A percentile compares a stretch with the other conserved stretches of the same genome.
phyloP scores from a whole-genome alignment of 2,329 filamentous ascomycete species.

The Neofusicoccum sp. region DNA sequence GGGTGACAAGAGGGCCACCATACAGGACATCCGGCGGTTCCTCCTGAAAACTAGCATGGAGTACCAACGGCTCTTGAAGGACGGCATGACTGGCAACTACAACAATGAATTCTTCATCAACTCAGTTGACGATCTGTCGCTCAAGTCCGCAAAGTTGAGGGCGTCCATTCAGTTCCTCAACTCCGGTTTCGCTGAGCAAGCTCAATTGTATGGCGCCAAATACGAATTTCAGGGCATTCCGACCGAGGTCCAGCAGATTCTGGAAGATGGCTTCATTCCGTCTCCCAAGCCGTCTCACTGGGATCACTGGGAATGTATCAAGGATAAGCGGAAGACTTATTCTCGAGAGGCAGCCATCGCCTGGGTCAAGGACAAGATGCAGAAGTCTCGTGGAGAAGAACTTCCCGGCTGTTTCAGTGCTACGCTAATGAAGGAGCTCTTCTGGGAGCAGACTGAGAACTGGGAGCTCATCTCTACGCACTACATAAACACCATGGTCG shows the following conservation, averaged over 20 bases:
- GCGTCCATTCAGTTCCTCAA: neutral
- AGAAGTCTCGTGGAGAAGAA: constrained; percentile 55
- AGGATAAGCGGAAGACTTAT: constrained; percentile 26
- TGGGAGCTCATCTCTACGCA: constrained; percentile 51
- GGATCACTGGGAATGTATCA: constrained; percentile 28
- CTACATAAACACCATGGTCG: constrained; percentile 42
- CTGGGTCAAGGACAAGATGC: constrained; percentile 45
- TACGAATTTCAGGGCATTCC: neutral
- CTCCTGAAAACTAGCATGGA: neutral
- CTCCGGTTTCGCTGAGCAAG: neutral
- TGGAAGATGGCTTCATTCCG: neutral
- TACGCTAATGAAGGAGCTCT: constrained; percentile 60
- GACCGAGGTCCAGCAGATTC: neutral
- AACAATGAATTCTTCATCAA: neutral
- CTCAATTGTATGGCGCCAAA: neutral
- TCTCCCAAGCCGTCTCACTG: neutral
- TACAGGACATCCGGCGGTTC: neutral
- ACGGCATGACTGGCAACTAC: neutral
- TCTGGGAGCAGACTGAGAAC: constrained; percentile 58
- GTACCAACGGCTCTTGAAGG: neutral
- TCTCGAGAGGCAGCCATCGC: constrained; percentile 44
- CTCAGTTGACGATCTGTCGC: no score
- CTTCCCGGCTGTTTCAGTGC: constrained; percentile 64
- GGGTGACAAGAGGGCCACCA: neutral
- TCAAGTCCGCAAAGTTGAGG: neutral